phyloP scores from a whole-genome alignment of 495 filamentous ascomycete species.

The Lepraria neglecta region DNA sequence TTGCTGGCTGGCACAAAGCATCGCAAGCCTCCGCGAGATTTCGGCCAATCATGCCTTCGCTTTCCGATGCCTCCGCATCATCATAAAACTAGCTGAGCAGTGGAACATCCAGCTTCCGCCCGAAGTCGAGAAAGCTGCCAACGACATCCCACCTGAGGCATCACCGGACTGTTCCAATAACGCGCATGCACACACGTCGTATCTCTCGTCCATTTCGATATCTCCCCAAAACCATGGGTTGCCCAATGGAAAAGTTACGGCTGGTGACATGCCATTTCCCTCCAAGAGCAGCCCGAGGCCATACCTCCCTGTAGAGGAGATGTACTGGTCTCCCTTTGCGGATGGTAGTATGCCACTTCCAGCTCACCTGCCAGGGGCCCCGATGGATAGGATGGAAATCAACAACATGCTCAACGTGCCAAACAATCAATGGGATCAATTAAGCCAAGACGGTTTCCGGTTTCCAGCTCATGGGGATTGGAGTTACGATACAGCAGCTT shows the following conservation, averaged over 20 bases:
- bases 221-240: neutral
- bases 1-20: constrained; percentile 22
- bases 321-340: constrained; percentile 29
- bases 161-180: neutral
- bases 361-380: neutral
- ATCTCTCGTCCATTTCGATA: neutral
- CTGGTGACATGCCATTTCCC: neutral
- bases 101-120: constrained; percentile 32
- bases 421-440: constrained; percentile 20
- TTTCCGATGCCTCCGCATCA: constrained; percentile 21
- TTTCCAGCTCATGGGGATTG: constrained; percentile 10
- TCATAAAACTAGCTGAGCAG: constrained; percentile 27
- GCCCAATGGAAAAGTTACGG: neutral
- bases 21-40: constrained; percentile 30
- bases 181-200: neutral
- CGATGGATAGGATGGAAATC: constrained; percentile 21
- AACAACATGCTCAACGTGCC: constrained; percentile 16
- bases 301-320: neutral
- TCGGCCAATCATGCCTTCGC: constrained; percentile 23
- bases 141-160: neutral
- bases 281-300: neutral
- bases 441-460: constrained; percentile 26
- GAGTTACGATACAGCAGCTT: neutral
- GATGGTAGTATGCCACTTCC: constrained; percentile 25
- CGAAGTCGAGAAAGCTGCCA: constrained; percentile 14